A percentile compares a stretch with the other conserved stretches of the same genome.
Conservation (phyloP, 176 grass and related monocot genomes). For the Cocos nucifera region DNA sequence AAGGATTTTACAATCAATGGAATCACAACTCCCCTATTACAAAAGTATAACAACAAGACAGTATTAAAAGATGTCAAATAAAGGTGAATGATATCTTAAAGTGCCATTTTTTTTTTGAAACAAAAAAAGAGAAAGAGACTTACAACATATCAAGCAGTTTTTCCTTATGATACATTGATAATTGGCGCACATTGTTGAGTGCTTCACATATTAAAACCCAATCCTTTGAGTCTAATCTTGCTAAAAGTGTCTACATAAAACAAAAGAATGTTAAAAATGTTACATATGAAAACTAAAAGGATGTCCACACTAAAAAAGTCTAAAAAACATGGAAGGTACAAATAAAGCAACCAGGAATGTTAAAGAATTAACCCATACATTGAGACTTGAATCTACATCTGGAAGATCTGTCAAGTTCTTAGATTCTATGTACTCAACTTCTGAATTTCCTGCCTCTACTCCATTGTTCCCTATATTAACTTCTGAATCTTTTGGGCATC, state of each 20-base stretch:
- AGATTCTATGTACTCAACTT: conserved; percentile 32
- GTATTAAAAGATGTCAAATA: not conserved
- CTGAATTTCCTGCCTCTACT: conserved; percentile 17
- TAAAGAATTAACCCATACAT: conserved; percentile 4
- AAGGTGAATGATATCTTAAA: too few relatives aligned
- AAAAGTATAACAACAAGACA: conserved; percentile 8
- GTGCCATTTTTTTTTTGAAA: too few relatives aligned
- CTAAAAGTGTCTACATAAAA: conserved; percentile 51
- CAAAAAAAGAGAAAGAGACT: conserved; percentile 17
- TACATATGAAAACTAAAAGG: not conserved
- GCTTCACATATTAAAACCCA: conserved; percentile 89
- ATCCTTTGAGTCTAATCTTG: conserved; percentile 86
- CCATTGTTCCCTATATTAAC: conserved; percentile 13
- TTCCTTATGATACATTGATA: conserved; percentile 77
- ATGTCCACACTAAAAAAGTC: not conserved
- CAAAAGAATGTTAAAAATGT: conserved; percentile 9
- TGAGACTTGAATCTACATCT: conserved; percentile 24
- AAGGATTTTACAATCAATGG: conserved; percentile 85
- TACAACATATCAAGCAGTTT: conserved; percentile 74
- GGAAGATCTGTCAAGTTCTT: conserved; percentile 22
- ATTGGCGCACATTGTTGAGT: conserved; percentile 86
- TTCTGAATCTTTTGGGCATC: not conserved
- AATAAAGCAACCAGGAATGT: conserved; percentile 1
- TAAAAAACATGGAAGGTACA: not conserved
- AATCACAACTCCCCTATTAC: conserved; percentile 52